phyloP scores from a whole-genome alignment of 768 basidiomycete genomes.

The Mrakia gelida region DNA sequence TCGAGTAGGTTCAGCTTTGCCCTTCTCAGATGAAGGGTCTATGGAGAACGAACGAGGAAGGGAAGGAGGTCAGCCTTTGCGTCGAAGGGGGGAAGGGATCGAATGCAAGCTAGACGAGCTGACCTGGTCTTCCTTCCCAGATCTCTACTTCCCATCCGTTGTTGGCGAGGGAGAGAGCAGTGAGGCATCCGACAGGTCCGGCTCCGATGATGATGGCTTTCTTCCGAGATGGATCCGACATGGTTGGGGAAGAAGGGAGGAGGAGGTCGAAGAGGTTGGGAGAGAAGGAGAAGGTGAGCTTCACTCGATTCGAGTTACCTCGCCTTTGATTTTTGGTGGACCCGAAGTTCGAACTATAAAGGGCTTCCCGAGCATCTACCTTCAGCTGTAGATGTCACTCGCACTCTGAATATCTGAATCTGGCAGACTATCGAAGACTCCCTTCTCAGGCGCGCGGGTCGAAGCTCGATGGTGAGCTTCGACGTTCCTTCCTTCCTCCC shows the following conservation, averaged over 20 bases:
- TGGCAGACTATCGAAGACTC: too few species aligned
- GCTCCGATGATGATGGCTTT: slow-evolving; percentile 58
- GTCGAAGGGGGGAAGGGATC: slow-evolving; percentile 40
- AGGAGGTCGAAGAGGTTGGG: background rate
- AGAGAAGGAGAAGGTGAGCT: too few species aligned
- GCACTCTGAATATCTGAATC: too few species aligned
- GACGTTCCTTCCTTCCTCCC: too few species aligned
- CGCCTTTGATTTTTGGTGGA: too few species aligned
- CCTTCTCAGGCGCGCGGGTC: too few species aligned
- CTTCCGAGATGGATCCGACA: slow-evolving; percentile 15
- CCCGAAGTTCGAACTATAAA: too few species aligned
- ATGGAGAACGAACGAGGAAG: slow-evolving; percentile 35
- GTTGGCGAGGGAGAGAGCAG: slow-evolving; percentile 77
- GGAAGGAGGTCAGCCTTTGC: slow-evolving; percentile 7
- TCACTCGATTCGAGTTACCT: too few species aligned
- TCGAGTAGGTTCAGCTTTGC: slow-evolving; percentile 13
- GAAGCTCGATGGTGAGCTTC: too few species aligned
- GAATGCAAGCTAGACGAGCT: slow-evolving; percentile 38
- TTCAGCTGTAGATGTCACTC: too few species aligned
- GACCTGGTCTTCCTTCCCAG: slow-evolving; percentile 29
- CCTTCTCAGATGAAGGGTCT: slow-evolving; percentile 28
- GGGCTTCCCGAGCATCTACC: too few species aligned
- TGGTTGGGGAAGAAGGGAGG: background rate
- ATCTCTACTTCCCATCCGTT: slow-evolving; percentile 59
- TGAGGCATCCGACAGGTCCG: slow-evolving; percentile 90